These are phyloP conservation scores for Agaricus blazei DNA, from an alignment of 768 basidiomycete genomes.

Conservation along the genomic window DNA sequence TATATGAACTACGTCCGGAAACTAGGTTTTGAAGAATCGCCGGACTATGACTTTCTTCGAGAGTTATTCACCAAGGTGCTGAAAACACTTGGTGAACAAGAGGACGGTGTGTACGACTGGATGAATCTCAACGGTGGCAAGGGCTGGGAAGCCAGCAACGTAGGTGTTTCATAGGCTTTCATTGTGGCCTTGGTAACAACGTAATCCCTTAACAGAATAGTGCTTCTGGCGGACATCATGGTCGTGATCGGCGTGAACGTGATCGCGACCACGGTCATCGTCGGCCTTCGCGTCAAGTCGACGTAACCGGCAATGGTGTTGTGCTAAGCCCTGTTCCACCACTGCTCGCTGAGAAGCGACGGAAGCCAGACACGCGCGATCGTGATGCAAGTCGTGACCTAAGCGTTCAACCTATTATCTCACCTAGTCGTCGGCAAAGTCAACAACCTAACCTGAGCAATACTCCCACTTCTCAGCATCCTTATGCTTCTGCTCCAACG, in stretches of 20 bases:
- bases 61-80: conserved; percentile 92
- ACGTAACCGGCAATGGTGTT: conserved; percentile 50
- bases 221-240: conserved; percentile 46
- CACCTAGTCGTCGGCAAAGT: conserved; percentile 63
- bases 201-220: conserved; percentile 47
- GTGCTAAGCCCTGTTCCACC: conserved; percentile 63
- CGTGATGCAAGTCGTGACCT: conserved; percentile 48
- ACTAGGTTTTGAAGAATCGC: conserved; percentile 94
- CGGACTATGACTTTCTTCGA: conserved; percentile 96
- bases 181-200: conserved; percentile 19
- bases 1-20: conserved; percentile 99
- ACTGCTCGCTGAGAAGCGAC: conserved; percentile 47
- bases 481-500: conserved; percentile 64
- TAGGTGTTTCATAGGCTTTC: conserved; percentile 28
- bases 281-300: conserved; percentile 45
- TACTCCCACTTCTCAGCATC: conserved; percentile 54
- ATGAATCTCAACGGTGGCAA: conserved; percentile 92
- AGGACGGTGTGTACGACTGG: conserved; percentile 96
- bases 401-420: conserved; percentile 64
- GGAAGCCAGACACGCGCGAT: conserved; percentile 46
- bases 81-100: conserved; percentile 80
- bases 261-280: conserved; percentile 53
- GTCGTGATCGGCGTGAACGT: conserved; percentile 53
- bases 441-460: conserved; percentile 43
- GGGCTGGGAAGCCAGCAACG: conserved; percentile 90